Base-by-base conservation (phyloP, 805 yeast genomes). In the Pichia nakasei region DNA sequence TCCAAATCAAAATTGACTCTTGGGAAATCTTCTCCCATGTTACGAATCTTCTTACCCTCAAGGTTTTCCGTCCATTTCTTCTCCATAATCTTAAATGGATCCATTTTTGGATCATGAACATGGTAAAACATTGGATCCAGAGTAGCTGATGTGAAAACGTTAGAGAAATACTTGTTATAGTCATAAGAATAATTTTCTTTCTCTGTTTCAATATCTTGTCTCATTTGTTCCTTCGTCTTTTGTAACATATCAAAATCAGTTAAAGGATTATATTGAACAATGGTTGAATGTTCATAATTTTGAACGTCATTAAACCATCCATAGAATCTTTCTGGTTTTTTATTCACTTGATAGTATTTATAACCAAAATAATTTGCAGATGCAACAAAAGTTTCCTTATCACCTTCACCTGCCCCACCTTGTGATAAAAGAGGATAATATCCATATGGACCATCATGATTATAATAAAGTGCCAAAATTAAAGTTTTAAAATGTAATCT, bases 401-500 rank as follows among this genome's bases (percentile, higher is more conserved):
- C 91, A 41, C 91, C 93, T 63, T 81, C 86, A n/a, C 93, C 93
- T 4, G 74, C 75, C 34, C 69, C 70, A 31, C 76, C 82, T 57
- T 76, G 75, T 0, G 80, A 70, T 43, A 78, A 65, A n/a, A 78
- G 59, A 22, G 75, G 75, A 49, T 78, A 77, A 50, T 72, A 78
- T 44, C 73, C 67, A n/a, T 68, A 67, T 3, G 81, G 82, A 0
- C 84, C 84, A 53, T 73, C 76, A 35, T 73, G 56, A 52, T 80
- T 80, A 54, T 79, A 80, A 54, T 77, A 80, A 29, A 78, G 56
- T 0, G 84, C 74, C 21, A 80, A 59, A 38, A 78, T 61, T 26
- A 80, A 61, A 9, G 79, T 73, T 47, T 69, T 70, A 9, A 75
- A 68, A 55, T 80, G 84, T 1, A 70, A 62, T 13, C 63, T 66